A percentile compares a stretch with the other conserved stretches of the same genome.
These are phyloP conservation scores for Asterophora lycoperdoides DNA, from an alignment of 768 basidiomycete genomes.

Conservation along the genomic window DNA sequence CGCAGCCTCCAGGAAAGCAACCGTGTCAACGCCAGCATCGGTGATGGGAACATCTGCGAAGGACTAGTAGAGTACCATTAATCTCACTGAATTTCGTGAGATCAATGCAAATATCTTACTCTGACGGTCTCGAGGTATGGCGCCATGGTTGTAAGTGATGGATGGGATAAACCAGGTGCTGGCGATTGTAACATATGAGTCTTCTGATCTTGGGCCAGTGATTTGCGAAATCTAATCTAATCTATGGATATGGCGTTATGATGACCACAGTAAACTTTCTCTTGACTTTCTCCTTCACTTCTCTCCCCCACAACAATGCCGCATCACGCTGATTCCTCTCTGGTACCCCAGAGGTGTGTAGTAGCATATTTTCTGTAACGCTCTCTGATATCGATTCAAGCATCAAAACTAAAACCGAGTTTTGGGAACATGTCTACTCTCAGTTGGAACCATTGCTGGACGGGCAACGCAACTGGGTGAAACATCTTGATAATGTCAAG, in stretches of 20 bases:
- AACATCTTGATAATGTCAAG: constrained; percentile 11
- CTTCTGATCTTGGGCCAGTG: constrained; percentile 3
- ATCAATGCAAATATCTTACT: constrained; percentile 30
- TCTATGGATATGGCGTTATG: constrained; percentile 10
- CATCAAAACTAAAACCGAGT: constrained; percentile 68
- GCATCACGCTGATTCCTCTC: constrained; percentile 81
- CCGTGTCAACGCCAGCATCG: constrained; percentile 84
- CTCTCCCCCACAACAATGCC: constrained; percentile 32
- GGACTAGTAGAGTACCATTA: constrained; percentile 49
- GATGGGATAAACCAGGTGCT: background rate
- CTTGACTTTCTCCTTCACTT: background rate
- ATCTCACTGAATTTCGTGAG: background rate
- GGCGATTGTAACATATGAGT: background rate
- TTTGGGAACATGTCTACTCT: constrained; percentile 72
- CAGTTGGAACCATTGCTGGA: constrained; percentile 62
- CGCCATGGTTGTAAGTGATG: constrained; percentile 43
- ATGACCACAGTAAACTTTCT: too few relatives aligned
- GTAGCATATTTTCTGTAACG: background rate
- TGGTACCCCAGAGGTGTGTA: constrained; percentile 54
- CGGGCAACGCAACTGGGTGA: constrained; percentile 76
- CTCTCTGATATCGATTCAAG: constrained; percentile 20
- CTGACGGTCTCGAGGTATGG: constrained; percentile 72
- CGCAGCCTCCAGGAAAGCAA: constrained; percentile 82
- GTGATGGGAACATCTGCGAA: constrained; percentile 88
- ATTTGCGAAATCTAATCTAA: constrained; percentile 11